Evolutionary conservation across 768 basidiomycete genomes (phyloP).

Genomic region (Agrocybe pediades): DNA sequence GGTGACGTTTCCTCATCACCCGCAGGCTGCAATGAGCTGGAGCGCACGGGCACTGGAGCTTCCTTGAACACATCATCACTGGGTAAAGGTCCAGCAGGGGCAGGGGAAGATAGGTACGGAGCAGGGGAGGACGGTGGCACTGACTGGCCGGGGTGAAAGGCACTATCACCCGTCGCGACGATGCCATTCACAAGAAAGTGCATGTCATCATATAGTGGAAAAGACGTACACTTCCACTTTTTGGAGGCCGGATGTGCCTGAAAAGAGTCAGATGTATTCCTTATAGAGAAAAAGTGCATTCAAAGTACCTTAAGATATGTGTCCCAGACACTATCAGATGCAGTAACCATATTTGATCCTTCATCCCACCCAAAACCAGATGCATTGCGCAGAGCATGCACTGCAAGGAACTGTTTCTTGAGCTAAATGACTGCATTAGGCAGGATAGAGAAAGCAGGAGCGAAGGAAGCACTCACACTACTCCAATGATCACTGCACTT

Average conservation of each 20-base stretch:
- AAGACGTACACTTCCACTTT: constrained; percentile 24
- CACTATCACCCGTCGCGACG: constrained; percentile 7
- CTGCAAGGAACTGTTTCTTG: constrained; percentile 21
- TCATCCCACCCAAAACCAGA: constrained; percentile 33
- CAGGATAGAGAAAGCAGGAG: too few species aligned
- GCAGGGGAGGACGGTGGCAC: too few species aligned
- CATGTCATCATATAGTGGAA: constrained; percentile 20
- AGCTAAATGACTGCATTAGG: constrained; percentile 14
- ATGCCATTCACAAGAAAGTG: constrained; percentile 12
- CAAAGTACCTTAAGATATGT: constrained; percentile 15
- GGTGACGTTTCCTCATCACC: too few species aligned
- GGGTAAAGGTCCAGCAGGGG: too few species aligned
- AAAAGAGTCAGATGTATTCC: background rate
- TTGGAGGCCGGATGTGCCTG: constrained; percentile 13
- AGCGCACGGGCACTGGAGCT: too few species aligned
- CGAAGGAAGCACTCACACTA: too few species aligned
- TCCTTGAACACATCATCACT: too few species aligned
- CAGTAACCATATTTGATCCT: constrained; percentile 21
- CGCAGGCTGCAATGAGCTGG: too few species aligned
- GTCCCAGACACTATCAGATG: constrained; percentile 27
- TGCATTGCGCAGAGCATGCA: constrained; percentile 17
- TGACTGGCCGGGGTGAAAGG: constrained; percentile 9
- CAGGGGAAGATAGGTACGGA: too few species aligned
- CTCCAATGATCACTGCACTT: too few species aligned
- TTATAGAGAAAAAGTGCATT: background rate